Evolutionary conservation across 495 filamentous ascomycete genomes (phyloP).

Genomic region (Aspergillus indologenus): DNA sequence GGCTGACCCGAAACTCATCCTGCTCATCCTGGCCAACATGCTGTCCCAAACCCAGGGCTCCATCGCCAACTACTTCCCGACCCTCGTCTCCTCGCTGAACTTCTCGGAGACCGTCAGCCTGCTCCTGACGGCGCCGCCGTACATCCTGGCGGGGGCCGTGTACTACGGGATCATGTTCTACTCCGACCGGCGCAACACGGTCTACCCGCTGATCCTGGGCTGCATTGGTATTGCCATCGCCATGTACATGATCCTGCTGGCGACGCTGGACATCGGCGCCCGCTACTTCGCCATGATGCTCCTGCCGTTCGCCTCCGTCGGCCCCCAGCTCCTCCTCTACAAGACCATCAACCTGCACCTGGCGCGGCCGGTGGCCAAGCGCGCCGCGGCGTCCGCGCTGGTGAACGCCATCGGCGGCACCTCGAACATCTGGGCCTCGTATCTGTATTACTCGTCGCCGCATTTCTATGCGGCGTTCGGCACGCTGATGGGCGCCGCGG

Average conservation of each 20-base stretch:
- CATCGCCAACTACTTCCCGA: conserved; percentile 20
- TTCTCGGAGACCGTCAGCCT: conserved; percentile 9
- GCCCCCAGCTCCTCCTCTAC: conserved; percentile 29
- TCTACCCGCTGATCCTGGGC: conserved; percentile 23
- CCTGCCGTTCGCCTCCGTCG: conserved; percentile 29
- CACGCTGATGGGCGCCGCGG: conserved; percentile 31
- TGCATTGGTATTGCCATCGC: conserved; percentile 23
- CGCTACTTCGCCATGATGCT: conserved; percentile 33
- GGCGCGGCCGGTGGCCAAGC: conserved; percentile 27
- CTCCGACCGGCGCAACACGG: conserved; percentile 26
- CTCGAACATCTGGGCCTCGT: conserved; percentile 39
- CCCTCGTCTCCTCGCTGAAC: conserved; percentile 8
- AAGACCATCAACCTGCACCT: conserved; percentile 32
- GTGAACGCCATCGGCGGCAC: conserved; percentile 37
- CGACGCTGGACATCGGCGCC: conserved; percentile 23
- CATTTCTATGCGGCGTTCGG: conserved; percentile 39
- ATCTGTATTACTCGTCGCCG: conserved; percentile 34
- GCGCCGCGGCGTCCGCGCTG: conserved; percentile 29
- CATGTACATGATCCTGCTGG: conserved; percentile 29
- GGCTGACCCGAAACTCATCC: conserved; percentile 23
- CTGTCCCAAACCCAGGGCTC: conserved; percentile 28
- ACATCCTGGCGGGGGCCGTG: conserved; percentile 24
- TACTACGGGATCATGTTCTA: conserved; percentile 28
- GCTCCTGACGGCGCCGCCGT: conserved; percentile 17
- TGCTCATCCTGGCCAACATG: conserved; percentile 30